Percentiles rank a stretch among this genome's conserved stretches.
Evolutionary conservation across 1,284 basidiomycete species (phyloP).

Genomic region (Trichosporon faecale): DNA sequence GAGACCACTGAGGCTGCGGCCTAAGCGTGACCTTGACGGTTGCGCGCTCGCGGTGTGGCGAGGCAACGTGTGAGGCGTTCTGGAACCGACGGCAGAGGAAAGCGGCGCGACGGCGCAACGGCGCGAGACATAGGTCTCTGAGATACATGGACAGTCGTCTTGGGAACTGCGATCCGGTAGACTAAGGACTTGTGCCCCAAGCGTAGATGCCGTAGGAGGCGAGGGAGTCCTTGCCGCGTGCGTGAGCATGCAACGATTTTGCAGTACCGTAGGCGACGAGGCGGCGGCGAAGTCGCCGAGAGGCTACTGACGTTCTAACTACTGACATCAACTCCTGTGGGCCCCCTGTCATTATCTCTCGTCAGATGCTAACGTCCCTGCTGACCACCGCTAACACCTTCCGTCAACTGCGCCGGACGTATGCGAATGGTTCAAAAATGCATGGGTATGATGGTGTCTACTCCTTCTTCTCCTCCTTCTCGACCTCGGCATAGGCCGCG

Average conservation of each 20-base stretch:
- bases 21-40: neutral
- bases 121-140: conserved; percentile 2
- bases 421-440: neutral
- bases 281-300: no score
- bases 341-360: no score
- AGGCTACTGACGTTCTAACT: no score
- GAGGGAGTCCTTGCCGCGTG: conserved; percentile 3
- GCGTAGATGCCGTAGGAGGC: conserved; percentile 8
- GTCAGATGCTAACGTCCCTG: no score
- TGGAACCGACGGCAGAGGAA: neutral
- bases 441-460: conserved; percentile 10
- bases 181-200: conserved; percentile 1
- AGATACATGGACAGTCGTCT: conserved; percentile 10
- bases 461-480: conserved; percentile 31
- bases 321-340: no score
- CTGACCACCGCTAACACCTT: no score
- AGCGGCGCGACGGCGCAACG: no score
- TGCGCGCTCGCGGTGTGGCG: neutral
- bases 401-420: no score
- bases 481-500: conserved; percentile 24
- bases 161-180: conserved; percentile 12
- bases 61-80: neutral
- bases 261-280: neutral
- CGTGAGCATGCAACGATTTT: neutral
- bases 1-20: conserved; percentile 22